Evolutionary conservation across 768 basidiomycete genomes (phyloP).

Genomic region (Psilocybe subaeruginosa): DNA sequence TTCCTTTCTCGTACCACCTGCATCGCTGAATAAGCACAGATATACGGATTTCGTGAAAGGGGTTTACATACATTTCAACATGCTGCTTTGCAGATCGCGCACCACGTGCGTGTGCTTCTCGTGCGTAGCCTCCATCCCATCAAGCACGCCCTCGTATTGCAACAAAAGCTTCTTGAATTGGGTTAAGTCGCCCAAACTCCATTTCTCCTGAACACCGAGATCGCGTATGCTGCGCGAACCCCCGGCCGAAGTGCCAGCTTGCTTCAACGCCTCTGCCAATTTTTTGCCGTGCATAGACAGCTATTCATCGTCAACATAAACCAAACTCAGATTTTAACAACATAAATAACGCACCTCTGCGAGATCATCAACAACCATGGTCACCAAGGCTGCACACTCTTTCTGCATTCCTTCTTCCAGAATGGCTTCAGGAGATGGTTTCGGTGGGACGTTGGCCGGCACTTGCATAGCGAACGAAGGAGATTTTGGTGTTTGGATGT

Average conservation of each 20-base stretch:
- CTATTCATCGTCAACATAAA: neutral
- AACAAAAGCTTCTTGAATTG: conserved; percentile 54
- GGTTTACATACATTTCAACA: conserved; percentile 62
- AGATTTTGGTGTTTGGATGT: neutral
- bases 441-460: neutral
- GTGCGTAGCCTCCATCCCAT: conserved; percentile 45
- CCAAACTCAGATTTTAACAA: neutral
- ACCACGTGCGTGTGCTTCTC: conserved; percentile 43
- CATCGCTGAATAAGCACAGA: neutral
- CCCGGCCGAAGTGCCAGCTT: conserved; percentile 24
- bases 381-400: conserved; percentile 57
- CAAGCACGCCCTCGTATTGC: conserved; percentile 56
- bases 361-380: conserved; percentile 53
- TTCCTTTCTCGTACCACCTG: conserved; percentile 82
- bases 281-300: neutral
- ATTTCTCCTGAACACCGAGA: conserved; percentile 49
- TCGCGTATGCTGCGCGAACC: conserved; percentile 46
- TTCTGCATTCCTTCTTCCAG: conserved; percentile 69
- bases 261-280: neutral
- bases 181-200: conserved; percentile 54
- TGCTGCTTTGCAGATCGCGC: conserved; percentile 61
- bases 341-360: conserved; percentile 50
- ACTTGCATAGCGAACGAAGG: neutral
- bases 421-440: conserved; percentile 25
- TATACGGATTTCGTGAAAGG: conserved; percentile 1